Evolutionary conservation across 805 yeast genomes (phyloP).

Genomic region (Clavispora vitiphila): DNA sequence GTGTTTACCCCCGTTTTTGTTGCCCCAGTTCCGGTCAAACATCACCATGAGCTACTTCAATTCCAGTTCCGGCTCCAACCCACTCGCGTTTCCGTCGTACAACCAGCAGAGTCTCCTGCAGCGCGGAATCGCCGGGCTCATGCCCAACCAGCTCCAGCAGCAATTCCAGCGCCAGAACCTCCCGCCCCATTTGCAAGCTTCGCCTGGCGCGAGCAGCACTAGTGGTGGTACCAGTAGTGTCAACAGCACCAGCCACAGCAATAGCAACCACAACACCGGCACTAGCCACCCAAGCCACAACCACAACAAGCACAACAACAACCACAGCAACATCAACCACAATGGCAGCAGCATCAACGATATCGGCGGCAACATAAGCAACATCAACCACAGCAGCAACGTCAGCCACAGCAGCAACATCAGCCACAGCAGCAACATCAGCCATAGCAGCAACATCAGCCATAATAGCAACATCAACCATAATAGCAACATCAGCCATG

Average conservation of each 20-base stretch:
- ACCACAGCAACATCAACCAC: conserved; percentile 1
- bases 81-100: conserved; percentile 21
- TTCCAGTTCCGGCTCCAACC: conserved; percentile 13
- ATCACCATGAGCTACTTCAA: conserved; percentile 17
- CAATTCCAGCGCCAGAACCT: conserved; percentile 5
- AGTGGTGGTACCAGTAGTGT: no score
- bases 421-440: conserved; percentile 3
- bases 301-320: background rate
- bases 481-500: background rate
- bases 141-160: conserved; percentile 6
- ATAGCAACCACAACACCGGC: conserved; percentile 1
- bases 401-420: background rate
- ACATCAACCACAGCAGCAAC: background rate
- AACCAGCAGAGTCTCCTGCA: conserved; percentile 13
- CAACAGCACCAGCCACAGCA: background rate
- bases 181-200: background rate
- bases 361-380: background rate
- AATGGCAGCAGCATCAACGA: conserved; percentile 3
- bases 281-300: conserved; percentile 1
- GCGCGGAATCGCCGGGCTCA: conserved; percentile 8
- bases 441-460: conserved; percentile 3
- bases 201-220: background rate
- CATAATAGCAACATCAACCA: background rate
- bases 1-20: conserved; percentile 3
- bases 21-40: conserved; percentile 3